These are phyloP conservation scores for Vaccinium myrtillus DNA, from an alignment of 148 eudicot genomes.

Conservation along the genomic window DNA sequence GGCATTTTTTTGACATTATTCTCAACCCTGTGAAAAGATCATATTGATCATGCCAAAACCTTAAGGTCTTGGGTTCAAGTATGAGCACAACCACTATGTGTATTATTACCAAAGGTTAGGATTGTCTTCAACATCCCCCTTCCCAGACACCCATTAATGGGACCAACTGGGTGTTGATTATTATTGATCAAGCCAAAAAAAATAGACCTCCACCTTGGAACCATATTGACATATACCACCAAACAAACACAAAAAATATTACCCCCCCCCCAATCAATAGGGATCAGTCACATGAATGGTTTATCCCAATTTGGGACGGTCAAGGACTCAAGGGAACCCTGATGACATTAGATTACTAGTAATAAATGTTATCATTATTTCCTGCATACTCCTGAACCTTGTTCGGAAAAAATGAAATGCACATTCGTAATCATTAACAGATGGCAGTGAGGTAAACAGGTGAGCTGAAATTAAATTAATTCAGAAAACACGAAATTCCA, in stretches of 20 bases:
- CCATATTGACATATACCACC: not conserved
- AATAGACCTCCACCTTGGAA: not conserved
- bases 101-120: too few relatives aligned
- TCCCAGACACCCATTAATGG: too few relatives aligned
- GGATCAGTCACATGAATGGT: not conserved
- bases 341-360: not conserved
- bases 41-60: not conserved
- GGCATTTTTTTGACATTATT: not conserved
- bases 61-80: too few relatives aligned
- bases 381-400: not conserved
- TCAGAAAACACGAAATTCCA: not conserved
- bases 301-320: not conserved
- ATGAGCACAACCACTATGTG: too few relatives aligned
- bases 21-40: not conserved
- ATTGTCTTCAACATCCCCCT: too few relatives aligned
- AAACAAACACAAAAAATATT: not conserved
- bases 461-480: conserved; percentile 4
- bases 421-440: not conserved
- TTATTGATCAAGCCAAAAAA: not conserved
- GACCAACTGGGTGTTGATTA: too few relatives aligned
- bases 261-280: not conserved
- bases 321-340: not conserved
- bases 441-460: not conserved
- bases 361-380: not conserved
- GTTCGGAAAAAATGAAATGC: not conserved